These are phyloP conservation scores for Agrostemma githago DNA, from an alignment of 148 eudicot genomes.

Conservation along the genomic window DNA sequence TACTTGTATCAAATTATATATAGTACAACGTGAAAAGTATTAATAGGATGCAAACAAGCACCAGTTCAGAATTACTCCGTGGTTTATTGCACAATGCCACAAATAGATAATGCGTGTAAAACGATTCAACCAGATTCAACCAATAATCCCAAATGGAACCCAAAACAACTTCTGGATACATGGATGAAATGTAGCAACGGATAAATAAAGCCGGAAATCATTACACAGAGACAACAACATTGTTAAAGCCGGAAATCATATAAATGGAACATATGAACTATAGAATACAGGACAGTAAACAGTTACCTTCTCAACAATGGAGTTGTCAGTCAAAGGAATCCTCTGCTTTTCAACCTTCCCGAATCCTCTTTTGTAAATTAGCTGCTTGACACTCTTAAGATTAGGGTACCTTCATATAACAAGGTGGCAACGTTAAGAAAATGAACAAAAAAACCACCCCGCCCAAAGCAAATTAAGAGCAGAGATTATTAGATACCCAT, in stretches of 20 bases:
- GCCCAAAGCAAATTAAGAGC: not conserved
- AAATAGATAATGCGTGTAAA: not conserved
- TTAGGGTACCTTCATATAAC: conserved; percentile 56
- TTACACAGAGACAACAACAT: not conserved
- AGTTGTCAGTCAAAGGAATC: conserved; percentile 67
- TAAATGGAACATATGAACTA: not conserved
- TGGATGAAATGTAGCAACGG: not conserved
- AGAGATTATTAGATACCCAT: conserved; percentile 36
- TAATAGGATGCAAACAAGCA: too few species aligned
- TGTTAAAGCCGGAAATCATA: too few species aligned
- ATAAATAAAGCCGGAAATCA: not conserved
- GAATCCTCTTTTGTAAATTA: conserved; percentile 79
- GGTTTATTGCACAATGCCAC: not conserved
- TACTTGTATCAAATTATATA: not conserved
- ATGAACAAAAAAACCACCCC: not conserved
- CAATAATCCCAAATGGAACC: not conserved
- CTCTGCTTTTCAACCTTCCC: conserved; percentile 75
- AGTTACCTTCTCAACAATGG: conserved; percentile 60
- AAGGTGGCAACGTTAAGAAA: not conserved
- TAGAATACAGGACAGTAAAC: not conserved
- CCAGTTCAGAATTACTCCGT: too few species aligned
- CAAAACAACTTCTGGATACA: not conserved
- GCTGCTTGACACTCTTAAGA: conserved; percentile 72
- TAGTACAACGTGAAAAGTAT: too few species aligned
- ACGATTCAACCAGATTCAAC: not conserved